Percentiles rank a stretch among this genome's conserved stretches.
Evolutionary conservation across 1,284 basidiomycete species (phyloP).

Genomic region (Taiwanofungus camphoratus): DNA sequence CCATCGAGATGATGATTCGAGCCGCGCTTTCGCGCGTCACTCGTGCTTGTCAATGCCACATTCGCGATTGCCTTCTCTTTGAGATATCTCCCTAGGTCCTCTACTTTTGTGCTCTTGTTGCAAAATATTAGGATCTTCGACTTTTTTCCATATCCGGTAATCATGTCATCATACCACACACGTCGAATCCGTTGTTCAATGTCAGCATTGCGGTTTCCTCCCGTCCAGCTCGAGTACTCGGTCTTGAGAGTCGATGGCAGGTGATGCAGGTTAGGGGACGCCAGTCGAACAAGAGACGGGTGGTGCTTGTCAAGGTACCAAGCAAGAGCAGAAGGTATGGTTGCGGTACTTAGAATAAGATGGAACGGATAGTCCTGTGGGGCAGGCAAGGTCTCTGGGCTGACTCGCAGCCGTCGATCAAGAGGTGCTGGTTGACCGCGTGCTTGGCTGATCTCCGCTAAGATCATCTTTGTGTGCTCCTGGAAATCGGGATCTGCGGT

Average conservation of each 20-base stretch:
- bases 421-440: slow-evolving; percentile 43
- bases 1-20: slow-evolving; percentile 70
- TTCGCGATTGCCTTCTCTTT: slow-evolving; percentile 55
- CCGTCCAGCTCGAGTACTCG: slow-evolving; percentile 69
- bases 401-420: slow-evolving; percentile 5
- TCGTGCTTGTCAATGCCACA: slow-evolving; percentile 56
- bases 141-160: slow-evolving; percentile 26
- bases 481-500: slow-evolving; percentile 72
- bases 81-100: slow-evolving; percentile 52
- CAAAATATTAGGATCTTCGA: slow-evolving; percentile 77
- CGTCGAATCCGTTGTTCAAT: slow-evolving; percentile 67
- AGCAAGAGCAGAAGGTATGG: slow-evolving; percentile 74
- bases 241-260: slow-evolving; percentile 67
- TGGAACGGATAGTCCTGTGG: slow-evolving; percentile 62
- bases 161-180: slow-evolving; percentile 70
- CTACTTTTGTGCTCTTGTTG: slow-evolving; percentile 68
- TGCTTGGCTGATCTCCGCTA: slow-evolving; percentile 65
- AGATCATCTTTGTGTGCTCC: slow-evolving; percentile 58
- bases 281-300: slow-evolving; percentile 58
- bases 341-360: slow-evolving; percentile 80
- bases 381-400: slow-evolving; percentile 6
- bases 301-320: slow-evolving; percentile 58
- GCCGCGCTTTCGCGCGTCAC: slow-evolving; percentile 52
- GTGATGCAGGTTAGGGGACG: slow-evolving; percentile 74
- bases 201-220: slow-evolving; percentile 76